Evolutionary conservation across 306 rosid species (phyloP), one percentile per base, ranked within the genome.

Genomic region (Vigna hirtella): DNA sequence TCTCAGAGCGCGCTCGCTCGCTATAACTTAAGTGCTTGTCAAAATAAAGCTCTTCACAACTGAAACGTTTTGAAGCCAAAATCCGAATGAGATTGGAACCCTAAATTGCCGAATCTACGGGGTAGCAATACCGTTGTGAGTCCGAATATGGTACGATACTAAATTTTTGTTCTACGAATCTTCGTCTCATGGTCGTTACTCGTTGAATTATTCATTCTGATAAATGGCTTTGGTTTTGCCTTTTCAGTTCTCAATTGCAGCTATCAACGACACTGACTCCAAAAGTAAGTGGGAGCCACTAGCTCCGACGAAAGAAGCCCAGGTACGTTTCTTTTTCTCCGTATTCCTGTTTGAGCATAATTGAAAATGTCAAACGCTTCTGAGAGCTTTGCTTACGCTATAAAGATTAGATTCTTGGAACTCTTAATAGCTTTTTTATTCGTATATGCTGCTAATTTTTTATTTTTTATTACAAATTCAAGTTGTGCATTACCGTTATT

Each of bases 251-350:
- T 91, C 98, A 73, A 92, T 92, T 83, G 86, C 98, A 53, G 98
- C 98, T 42, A 95, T 95, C 86, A 95, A 95, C 77, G 98, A 94
- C 34, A 88, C 97, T 1, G 93, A 91, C 48, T 77, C 97, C 62
- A 88, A 77, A 89, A 87, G 79, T 67, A 86, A 84, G 51, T 95
- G 98, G 98, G 93, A 95, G 74, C 98, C 98, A 26, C 83, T 92
- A 70, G 98, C 98, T 63, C 98, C 98, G 3, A 95, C 98, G 52
- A 92, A 95, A 88, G 98, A 95, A 86, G 98, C 98, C 34, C 98
- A 88, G 98, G 98, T 77, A 85, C 76, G 83, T 53, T 61, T 12
- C 53, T 26, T 48, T 28, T 61, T 66, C 55, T 65, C 28, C 14
- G 38, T 76, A 73, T 66, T 62, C 79, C 61, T 28, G 14, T 1